Conservation (phyloP, 2,329 filamentous ascomycete species). For the Penicillium sp. region DNA sequence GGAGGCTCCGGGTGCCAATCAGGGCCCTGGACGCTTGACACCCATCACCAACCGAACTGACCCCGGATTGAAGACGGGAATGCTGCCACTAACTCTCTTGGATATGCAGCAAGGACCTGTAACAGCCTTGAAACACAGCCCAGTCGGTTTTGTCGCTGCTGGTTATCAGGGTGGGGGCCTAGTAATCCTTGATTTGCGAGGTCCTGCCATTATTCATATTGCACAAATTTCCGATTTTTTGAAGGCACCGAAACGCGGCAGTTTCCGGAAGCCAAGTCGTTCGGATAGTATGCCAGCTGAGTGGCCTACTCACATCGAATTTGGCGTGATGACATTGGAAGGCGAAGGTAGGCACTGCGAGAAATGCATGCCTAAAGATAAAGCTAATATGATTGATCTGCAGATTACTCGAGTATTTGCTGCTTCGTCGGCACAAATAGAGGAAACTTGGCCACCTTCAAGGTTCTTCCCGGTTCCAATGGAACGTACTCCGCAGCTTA, state of each 20-base stretch:
- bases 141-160: slow-evolving; percentile 86
- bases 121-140: slow-evolving; percentile 77
- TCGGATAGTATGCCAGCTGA: slow-evolving; percentile 57
- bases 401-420: slow-evolving; percentile 86
- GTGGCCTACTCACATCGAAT: slow-evolving; percentile 80
- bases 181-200: slow-evolving; percentile 81
- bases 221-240: slow-evolving; percentile 70
- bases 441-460: slow-evolving; percentile 85
- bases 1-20: slow-evolving; percentile 51
- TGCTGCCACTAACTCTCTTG: slow-evolving; percentile 77
- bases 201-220: slow-evolving; percentile 79
- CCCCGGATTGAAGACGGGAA: slow-evolving; percentile 70
- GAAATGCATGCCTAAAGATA: background rate
- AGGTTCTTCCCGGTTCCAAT: slow-evolving; percentile 71
- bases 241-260: slow-evolving; percentile 73
- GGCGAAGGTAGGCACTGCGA: slow-evolving; percentile 61
- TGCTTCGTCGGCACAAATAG: slow-evolving; percentile 87
- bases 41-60: slow-evolving; percentile 75
- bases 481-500: slow-evolving; percentile 71
- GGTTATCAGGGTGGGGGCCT: slow-evolving; percentile 82
- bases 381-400: slow-evolving; percentile 21
- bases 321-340: slow-evolving; percentile 89
- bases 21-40: slow-evolving; percentile 69
- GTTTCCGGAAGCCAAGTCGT: slow-evolving; percentile 61
- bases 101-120: slow-evolving; percentile 81